Base-by-base conservation (phyloP, 768 basidiomycete genomes). In the Russula lepida region DNA sequence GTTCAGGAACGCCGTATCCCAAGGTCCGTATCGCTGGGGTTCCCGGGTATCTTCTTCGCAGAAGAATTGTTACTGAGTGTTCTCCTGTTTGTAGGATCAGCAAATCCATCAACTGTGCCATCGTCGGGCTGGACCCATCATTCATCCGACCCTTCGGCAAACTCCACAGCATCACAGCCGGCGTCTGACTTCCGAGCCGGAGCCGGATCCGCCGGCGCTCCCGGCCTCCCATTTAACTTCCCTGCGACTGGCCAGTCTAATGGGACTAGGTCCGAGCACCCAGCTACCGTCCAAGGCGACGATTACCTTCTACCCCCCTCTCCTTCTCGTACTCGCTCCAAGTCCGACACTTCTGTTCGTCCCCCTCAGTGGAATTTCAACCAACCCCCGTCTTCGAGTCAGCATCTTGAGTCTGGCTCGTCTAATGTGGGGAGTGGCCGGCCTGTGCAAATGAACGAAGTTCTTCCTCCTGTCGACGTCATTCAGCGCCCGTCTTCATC, bases 1-100 rank as follows among this genome's bases (percentile, higher is more conserved):
- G 43, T 86, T 84, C 76, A 74, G 76, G 37, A 75, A 77, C 70
- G 80, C 65, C 71, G 74, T 85, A 53, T 75, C 77, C 65, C 81
- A 81, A 74, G 80, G 83, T 82, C 62, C 71, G 80, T 78, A 12
- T 37, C 12, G 32, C 41, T 35, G 56, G 56, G 37, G 21, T n/a
- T 30, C 52, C 37, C 17, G 15, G n/a, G 12, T 21, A 33, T 52
- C 35, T 41, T 65, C 32, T 59, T 57, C 25, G 50, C 62, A 25
- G 50, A 41, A 47, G 32, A 52, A n/a, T 54, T 53, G 52, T 49
- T 54, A 58, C 50, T 63, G 46, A 58, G 13, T 11, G 15, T 13
- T 41, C 47, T 50, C 28, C 35, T 57, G 56, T 63, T 68, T 58
- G 55, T 37, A 65, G 65, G 57, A 58, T 66, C 65, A 56, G 46